Evolutionary conservation across 2,329 filamentous ascomycete genomes (phyloP), one percentile per base, ranked within the genome.

Genomic region (Venturia pyrina): DNA sequence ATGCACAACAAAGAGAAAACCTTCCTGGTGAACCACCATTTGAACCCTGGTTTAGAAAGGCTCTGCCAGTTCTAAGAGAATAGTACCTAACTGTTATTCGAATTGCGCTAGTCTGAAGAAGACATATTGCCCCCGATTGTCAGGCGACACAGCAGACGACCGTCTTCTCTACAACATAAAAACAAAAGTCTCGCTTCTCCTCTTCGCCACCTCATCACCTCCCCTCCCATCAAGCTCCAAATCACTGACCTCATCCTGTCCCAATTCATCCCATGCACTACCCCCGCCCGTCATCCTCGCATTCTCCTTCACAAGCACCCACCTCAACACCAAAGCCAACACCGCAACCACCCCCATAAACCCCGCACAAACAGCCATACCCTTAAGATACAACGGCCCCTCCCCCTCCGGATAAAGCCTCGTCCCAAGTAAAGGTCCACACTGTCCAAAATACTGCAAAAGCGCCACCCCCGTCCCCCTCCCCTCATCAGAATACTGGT

Each of bases 401-500:
- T 84, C 80, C 0, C 68, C 71, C 21, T 80, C 76, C 0, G 82
- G 82, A 72, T 83, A 85, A n/a, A 85, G 71, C 66, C 81, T 77
- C n/a, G 80, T 82, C 0, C 82, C 82, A 0, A 84, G 70, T 11
- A 85, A 76, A 1, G 91, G 90, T 0, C 91, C 91, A 69, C 87
- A 88, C 77, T 96, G 91, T 1, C 91, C 93, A 17, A 96, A 82
- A 44, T 91, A 72, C 75, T 96, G 93, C 72, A 97, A 75, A 41
- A 96, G 81, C 0, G 89, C 90, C 71, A 96, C 90, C 1, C 89
- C 90, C 1, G 86, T 86, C 0, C 90, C 90, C 69, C 89, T 89
- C 7, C 86, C 84, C 63, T 84, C 85, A 68, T 87, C 85, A 15
- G 81, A 86, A 64, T 83, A 78, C 73, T 95, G 90, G 75, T 96